These are phyloP conservation scores for Balamuthia mandrillaris DNA, from an alignment of 208 protist species.

Conservation along the genomic window DNA sequence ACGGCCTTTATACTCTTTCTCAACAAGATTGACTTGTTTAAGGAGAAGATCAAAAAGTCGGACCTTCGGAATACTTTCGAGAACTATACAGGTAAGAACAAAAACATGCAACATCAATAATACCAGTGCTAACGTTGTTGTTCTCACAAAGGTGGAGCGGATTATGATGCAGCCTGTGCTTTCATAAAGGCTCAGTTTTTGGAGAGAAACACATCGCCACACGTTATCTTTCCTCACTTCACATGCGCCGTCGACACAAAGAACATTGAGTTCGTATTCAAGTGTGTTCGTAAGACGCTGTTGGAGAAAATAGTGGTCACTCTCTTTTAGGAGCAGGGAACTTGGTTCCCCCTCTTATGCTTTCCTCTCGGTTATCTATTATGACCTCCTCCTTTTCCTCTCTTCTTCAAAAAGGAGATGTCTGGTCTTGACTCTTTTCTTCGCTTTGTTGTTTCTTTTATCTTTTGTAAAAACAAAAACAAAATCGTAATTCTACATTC, in stretches of 20 bases:
- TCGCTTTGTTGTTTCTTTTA: too few species aligned
- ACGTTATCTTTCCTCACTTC: conserved; percentile 63
- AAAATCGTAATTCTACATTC: too few species aligned
- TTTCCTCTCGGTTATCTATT: too few species aligned
- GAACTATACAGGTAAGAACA: conserved; percentile 75
- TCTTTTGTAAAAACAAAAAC: too few species aligned
- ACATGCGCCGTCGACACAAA: conserved; percentile 68
- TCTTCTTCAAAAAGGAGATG: too few species aligned
- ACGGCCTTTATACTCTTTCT: conserved; percentile 77
- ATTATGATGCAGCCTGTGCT: conserved; percentile 42
- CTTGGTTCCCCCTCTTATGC: too few species aligned
- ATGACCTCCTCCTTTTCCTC: too few species aligned
- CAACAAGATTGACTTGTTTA: conserved; percentile 79
- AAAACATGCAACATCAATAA: too few species aligned
- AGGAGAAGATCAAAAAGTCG: conserved; percentile 68
- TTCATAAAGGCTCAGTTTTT: conserved; percentile 62
- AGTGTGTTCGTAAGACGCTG: conserved; percentile 33
- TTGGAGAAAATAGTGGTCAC: too few species aligned
- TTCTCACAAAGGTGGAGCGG: conserved; percentile 28
- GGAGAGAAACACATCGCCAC: conserved; percentile 16
- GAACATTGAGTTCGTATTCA: conserved; percentile 72
- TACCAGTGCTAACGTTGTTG: too few species aligned
- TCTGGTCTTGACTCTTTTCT: too few species aligned
- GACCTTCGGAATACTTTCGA: conserved; percentile 64
- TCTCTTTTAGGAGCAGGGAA: too few species aligned